These are phyloP conservation scores for Cryptomeria japonica DNA, from an alignment of 75 land plant genomes.

Conservation along the genomic window DNA sequence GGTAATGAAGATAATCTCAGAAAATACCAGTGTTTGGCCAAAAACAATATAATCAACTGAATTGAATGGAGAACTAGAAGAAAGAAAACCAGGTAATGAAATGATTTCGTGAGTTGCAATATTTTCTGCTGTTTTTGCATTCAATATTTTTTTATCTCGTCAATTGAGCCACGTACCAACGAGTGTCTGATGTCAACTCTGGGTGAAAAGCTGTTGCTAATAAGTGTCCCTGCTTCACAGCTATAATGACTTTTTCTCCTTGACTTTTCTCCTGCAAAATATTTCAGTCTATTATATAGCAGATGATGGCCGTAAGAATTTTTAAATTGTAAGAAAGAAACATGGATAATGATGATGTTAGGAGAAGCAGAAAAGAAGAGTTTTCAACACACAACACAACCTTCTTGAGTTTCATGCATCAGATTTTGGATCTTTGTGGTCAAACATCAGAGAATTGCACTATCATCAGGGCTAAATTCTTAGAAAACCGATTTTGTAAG, in stretches of 20 bases:
- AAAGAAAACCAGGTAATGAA: neutral
- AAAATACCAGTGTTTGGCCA: neutral
- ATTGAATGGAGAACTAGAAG: neutral
- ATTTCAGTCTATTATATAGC: too few relatives aligned
- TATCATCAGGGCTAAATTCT: too few relatives aligned
- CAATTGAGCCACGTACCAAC: slow-evolving; percentile 55
- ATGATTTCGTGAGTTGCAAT: neutral
- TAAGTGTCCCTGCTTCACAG: slow-evolving; percentile 86
- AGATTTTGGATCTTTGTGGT: too few relatives aligned
- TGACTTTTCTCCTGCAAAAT: slow-evolving; percentile 30
- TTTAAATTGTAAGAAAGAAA: too few relatives aligned
- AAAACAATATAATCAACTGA: neutral
- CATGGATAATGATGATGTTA: too few relatives aligned
- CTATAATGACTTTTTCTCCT: slow-evolving; percentile 75
- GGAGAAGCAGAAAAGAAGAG: too few relatives aligned
- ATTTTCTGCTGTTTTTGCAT: neutral
- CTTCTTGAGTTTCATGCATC: too few relatives aligned
- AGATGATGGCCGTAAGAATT: too few relatives aligned
- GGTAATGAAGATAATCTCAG: neutral
- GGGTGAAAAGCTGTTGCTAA: slow-evolving; percentile 97
- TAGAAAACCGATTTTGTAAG: too few relatives aligned
- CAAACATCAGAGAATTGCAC: too few relatives aligned
- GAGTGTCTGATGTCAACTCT: slow-evolving; percentile 85
- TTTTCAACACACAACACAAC: too few relatives aligned
- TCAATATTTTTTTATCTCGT: neutral